Percentiles rank a stretch among this genome's conserved stretches.
These are phyloP conservation scores for Stentor roeselii DNA, from an alignment of 73 alveolate genomes.

Conservation along the genomic window DNA sequence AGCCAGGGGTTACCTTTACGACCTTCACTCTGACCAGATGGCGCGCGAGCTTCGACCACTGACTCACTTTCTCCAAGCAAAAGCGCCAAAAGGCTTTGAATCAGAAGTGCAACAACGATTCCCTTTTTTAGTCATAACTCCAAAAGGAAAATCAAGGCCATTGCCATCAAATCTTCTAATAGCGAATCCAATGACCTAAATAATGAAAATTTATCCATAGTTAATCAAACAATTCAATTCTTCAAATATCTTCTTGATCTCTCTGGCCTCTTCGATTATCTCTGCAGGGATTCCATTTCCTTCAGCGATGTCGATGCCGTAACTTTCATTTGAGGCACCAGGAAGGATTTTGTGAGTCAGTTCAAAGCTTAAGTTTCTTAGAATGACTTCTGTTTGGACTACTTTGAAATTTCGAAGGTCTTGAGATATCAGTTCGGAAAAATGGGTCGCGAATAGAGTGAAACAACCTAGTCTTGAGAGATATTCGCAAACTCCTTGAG, in stretches of 20 bases:
- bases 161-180: too few relatives aligned
- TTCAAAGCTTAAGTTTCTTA: slow-evolving; percentile 35
- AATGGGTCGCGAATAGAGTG: slow-evolving; percentile 97
- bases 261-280: slow-evolving; percentile 44
- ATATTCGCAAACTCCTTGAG: slow-evolving; percentile 62
- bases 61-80: too few relatives aligned
- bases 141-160: too few relatives aligned
- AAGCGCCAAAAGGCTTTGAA: too few relatives aligned
- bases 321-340: slow-evolving; percentile 42
- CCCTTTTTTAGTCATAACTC: too few relatives aligned
- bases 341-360: slow-evolving; percentile 44
- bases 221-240: too few relatives aligned
- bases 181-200: too few relatives aligned
- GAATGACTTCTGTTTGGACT: slow-evolving; percentile 69
- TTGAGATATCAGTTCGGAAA: slow-evolving; percentile 90
- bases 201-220: too few relatives aligned
- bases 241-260: slow-evolving; percentile 5
- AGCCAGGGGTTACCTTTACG: too few relatives aligned
- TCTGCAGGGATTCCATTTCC: slow-evolving; percentile 47
- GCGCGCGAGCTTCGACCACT: too few relatives aligned
- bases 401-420: slow-evolving; percentile 72
- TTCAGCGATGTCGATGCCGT: slow-evolving; percentile 43
- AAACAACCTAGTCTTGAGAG: slow-evolving; percentile 80
- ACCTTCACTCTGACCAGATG: too few relatives aligned
- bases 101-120: too few relatives aligned